These are phyloP conservation scores for Ramaria rubella DNA, from an alignment of 768 basidiomycete species.

Conservation along the genomic window DNA sequence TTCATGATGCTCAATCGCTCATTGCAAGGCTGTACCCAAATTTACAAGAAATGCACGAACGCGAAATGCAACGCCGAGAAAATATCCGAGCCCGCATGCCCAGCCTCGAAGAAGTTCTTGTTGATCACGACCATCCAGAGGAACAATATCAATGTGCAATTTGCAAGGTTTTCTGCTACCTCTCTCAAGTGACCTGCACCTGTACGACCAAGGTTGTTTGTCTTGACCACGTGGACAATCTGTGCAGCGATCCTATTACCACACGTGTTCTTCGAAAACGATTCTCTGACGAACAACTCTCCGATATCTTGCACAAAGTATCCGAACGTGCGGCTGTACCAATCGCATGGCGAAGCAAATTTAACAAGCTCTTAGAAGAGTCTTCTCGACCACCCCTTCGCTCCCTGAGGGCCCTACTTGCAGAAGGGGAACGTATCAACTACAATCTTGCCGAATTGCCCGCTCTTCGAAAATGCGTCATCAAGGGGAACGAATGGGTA, in stretches of 20 bases:
- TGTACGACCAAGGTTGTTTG: conserved; percentile 80
- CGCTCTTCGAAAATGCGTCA: conserved; percentile 72
- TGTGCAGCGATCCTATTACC: conserved; percentile 59
- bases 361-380: conserved; percentile 59
- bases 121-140: conserved; percentile 77
- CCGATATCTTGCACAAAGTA: conserved; percentile 59
- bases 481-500: conserved; percentile 80
- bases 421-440: conserved; percentile 85
- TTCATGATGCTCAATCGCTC: conserved; percentile 5
- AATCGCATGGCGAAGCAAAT: conserved; percentile 63
- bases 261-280: conserved; percentile 68
- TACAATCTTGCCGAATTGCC: conserved; percentile 65
- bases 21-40: conserved; percentile 71
- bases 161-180: conserved; percentile 93
- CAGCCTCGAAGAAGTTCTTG: conserved; percentile 60
- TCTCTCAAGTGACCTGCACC: conserved; percentile 82
- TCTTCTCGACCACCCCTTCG: conserved; percentile 69
- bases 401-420: conserved; percentile 70
- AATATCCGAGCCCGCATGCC: conserved; percentile 44
- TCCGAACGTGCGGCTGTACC: conserved; percentile 70
- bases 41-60: conserved; percentile 81
- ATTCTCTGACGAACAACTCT: conserved; percentile 72
- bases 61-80: conserved; percentile 67
- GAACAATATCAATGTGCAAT: conserved; percentile 92
- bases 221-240: conserved; percentile 70